These are phyloP conservation scores for Fusarium nurragi DNA, from an alignment of 2,329 filamentous ascomycete genomes.

Conservation along the genomic window DNA sequence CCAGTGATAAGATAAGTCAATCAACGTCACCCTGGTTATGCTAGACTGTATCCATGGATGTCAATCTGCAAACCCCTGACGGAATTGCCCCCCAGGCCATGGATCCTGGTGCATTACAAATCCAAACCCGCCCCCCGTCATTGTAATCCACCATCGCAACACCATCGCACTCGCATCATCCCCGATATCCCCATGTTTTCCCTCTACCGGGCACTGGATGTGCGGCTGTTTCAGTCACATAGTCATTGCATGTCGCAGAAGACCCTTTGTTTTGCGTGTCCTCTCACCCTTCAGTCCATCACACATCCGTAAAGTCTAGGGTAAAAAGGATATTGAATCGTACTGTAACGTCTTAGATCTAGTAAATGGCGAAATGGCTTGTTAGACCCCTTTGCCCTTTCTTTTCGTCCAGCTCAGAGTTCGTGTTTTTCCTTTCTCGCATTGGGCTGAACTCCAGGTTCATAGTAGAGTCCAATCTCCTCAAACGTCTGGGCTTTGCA, in stretches of 20 bases:
- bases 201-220: conserved; percentile 3
- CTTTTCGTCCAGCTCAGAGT: background rate
- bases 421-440: conserved; percentile 1
- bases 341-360: conserved; percentile 6
- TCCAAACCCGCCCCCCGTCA: conserved; percentile 37
- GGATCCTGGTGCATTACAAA: conserved; percentile 40
- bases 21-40: conserved; percentile 8
- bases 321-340: conserved; percentile 11
- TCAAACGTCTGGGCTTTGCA: conserved; percentile 70
- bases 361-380: conserved; percentile 21
- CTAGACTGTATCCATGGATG: conserved; percentile 12
- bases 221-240: background rate
- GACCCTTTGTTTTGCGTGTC: conserved; percentile 6
- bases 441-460: conserved; percentile 28
- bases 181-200: conserved; percentile 30
- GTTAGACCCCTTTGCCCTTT: background rate
- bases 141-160: conserved; percentile 40
- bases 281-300: background rate
- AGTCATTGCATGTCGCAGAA: background rate
- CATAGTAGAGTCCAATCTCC: conserved; percentile 76
- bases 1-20: conserved; percentile 9
- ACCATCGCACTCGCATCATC: conserved; percentile 28
- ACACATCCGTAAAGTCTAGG: background rate
- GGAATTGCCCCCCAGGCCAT: conserved; percentile 20
- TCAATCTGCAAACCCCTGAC: conserved; percentile 19